Evolutionary conservation across 768 basidiomycete genomes (phyloP).

Genomic region (Kwoniella sp.): DNA sequence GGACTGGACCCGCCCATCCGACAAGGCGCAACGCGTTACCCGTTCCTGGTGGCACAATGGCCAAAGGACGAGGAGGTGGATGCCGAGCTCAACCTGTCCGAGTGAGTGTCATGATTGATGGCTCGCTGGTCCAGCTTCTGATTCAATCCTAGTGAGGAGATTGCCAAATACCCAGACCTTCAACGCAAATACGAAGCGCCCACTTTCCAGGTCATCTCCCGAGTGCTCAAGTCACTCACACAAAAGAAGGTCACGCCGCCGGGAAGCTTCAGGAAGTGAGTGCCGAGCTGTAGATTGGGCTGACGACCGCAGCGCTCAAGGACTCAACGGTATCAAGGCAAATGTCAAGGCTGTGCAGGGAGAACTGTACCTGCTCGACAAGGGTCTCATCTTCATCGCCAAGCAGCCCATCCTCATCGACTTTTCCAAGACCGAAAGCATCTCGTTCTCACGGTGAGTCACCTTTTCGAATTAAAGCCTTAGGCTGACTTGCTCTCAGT

Average conservation of each 20-base stretch:
- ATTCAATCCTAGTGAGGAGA: conserved; percentile 43
- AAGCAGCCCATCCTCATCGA: conserved; percentile 90
- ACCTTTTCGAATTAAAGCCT: background rate
- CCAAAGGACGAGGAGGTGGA: conserved; percentile 95
- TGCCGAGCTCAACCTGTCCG: conserved; percentile 84
- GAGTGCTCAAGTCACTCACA: conserved; percentile 84
- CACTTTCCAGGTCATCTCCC: conserved; percentile 89
- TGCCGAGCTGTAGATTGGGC: background rate
- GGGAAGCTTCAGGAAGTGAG: conserved; percentile 76
- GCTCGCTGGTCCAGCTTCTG: background rate
- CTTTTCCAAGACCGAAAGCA: conserved; percentile 80
- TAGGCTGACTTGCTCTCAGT: conserved; percentile 49
- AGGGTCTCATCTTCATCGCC: conserved; percentile 95
- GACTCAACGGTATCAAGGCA: conserved; percentile 92
- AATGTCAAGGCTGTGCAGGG: conserved; percentile 96
- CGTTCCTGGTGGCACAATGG: conserved; percentile 97
- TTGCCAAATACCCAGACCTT: conserved; percentile 63
- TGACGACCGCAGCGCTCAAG: conserved; percentile 62
- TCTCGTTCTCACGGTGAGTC: conserved; percentile 72
- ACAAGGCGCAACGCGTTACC: conserved; percentile 96
- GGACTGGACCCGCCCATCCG: conserved; percentile 88
- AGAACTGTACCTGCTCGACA: conserved; percentile 95
- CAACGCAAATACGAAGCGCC: conserved; percentile 93
- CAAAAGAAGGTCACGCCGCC: conserved; percentile 87
- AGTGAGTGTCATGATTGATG: conserved; percentile 58